These are phyloP conservation scores for Avena insularis DNA, from an alignment of 176 grass and related monocot genomes.

Conservation along the genomic window DNA sequence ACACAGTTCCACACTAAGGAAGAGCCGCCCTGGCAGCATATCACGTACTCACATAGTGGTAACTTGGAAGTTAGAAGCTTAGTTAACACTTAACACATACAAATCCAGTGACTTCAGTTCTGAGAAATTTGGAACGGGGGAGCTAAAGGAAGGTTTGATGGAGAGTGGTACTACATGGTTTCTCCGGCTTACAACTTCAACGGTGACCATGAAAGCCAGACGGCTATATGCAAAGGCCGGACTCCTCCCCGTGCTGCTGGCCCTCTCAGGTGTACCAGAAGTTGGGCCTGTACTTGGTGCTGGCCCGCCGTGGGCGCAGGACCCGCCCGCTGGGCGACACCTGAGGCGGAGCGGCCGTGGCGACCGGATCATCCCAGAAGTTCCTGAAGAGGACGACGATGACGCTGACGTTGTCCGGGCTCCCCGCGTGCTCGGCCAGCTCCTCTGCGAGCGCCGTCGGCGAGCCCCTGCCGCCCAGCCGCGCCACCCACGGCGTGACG, in stretches of 20 bases:
- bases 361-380: conserved; percentile 20
- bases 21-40: too few relatives aligned
- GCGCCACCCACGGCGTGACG: neutral
- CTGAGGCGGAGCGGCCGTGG: neutral
- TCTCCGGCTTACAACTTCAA: neutral
- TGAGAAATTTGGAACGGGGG: neutral
- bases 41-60: too few relatives aligned
- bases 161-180: neutral
- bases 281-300: neutral
- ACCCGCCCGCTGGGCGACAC: neutral
- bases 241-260: too few relatives aligned
- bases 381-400: conserved; percentile 25
- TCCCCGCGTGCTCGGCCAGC: conserved; percentile 4
- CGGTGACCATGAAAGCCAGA: neutral
- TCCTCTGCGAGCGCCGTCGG: conserved; percentile 19
- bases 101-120: neutral
- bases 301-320: neutral
- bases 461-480: neutral
- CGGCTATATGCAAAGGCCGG: too few relatives aligned
- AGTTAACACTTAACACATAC: too few relatives aligned
- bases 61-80: too few relatives aligned
- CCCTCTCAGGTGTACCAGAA: neutral
- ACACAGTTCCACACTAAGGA: too few relatives aligned
- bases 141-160: neutral
- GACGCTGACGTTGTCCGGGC: conserved; percentile 35